phyloP scores from a whole-genome alignment of 2,329 filamentous ascomycete species.

The Fusarium xylarioides region DNA sequence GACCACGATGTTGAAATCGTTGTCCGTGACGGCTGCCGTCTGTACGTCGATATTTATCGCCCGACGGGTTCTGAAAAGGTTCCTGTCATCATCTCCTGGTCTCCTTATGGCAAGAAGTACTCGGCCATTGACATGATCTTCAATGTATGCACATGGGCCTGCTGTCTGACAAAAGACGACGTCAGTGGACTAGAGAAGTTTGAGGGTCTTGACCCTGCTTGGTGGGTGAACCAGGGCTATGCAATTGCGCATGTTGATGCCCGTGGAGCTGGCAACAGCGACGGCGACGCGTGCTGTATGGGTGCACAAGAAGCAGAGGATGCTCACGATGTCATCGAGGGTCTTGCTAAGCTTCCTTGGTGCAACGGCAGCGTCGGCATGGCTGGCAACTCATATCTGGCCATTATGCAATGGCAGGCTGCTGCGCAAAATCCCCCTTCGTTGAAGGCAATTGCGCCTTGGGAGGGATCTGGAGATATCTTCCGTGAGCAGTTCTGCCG shows the following conservation, averaged over 20 bases:
- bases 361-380: constrained; percentile 46
- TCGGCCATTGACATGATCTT: constrained; percentile 32
- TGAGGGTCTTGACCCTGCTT: constrained; percentile 22
- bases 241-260: constrained; percentile 18
- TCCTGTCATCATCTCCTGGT: constrained; percentile 34
- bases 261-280: constrained; percentile 2
- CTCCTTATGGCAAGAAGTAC: constrained; percentile 36
- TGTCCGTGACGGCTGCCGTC: constrained; percentile 34
- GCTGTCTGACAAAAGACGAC: constrained; percentile 23
- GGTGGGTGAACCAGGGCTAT: constrained; percentile 22
- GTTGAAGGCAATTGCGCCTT: constrained; percentile 25
- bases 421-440: constrained; percentile 29
- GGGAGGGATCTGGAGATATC: constrained; percentile 21
- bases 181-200: constrained; percentile 26
- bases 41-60: constrained; percentile 26
- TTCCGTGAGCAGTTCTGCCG: constrained; percentile 17
- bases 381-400: constrained; percentile 45
- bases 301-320: constrained; percentile 37
- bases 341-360: constrained; percentile 43
- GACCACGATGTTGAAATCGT: constrained; percentile 37
- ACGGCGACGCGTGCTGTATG: constrained; percentile 21
- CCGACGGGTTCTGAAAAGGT: constrained; percentile 3
- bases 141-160: constrained; percentile 30
- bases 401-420: constrained; percentile 37
- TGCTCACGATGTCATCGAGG: constrained; percentile 36